A percentile compares a stretch with the other conserved stretches of the same genome.
Evolutionary conservation across 1,139 yeast species (phyloP).

Genomic region (Williopsis jadinii): DNA sequence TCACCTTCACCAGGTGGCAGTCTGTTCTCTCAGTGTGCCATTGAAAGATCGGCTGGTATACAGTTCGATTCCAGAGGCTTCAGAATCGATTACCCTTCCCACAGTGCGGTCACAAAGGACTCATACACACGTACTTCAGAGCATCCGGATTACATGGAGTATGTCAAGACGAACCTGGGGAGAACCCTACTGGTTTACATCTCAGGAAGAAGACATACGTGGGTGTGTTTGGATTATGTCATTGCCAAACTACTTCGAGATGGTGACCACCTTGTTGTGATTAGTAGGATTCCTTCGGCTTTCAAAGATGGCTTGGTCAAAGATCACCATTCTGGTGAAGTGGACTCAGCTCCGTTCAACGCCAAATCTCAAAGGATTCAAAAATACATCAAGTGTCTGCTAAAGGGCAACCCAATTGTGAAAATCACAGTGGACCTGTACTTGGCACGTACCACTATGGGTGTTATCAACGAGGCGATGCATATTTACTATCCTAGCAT

Average conservation of each 20-base stretch:
- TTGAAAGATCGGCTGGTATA: not conserved
- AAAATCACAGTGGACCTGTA: conserved; percentile 51
- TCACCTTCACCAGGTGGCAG: conserved; percentile 16
- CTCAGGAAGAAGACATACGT: conserved; percentile 66
- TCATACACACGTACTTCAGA: conserved; percentile 5
- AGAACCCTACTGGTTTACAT: conserved; percentile 58
- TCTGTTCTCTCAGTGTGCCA: conserved; percentile 42
- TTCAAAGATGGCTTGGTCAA: conserved; percentile 3
- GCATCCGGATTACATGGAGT: conserved; percentile 24
- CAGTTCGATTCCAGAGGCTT: conserved; percentile 9
- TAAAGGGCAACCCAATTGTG: conserved; percentile 36
- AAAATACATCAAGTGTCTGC: conserved; percentile 41
- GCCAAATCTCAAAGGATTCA: conserved; percentile 32
- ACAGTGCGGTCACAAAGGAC: conserved; percentile 6
- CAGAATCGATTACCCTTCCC: conserved; percentile 16
- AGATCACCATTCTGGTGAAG: not conserved
- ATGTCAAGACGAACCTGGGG: conserved; percentile 26
- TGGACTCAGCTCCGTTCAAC: conserved; percentile 15
- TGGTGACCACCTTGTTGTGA: conserved; percentile 58
- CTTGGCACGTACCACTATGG: conserved; percentile 6
- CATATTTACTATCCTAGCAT: conserved; percentile 58
- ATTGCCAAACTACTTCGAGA: conserved; percentile 43
- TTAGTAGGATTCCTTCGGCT: conserved; percentile 34
- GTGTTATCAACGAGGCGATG: conserved; percentile 53
- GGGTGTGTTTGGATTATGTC: conserved; percentile 75